Evolutionary conservation across 2,329 filamentous ascomycete species (phyloP), one percentile per base, ranked within the genome.

Genomic region (Hymenoscyphus fraxineus): DNA sequence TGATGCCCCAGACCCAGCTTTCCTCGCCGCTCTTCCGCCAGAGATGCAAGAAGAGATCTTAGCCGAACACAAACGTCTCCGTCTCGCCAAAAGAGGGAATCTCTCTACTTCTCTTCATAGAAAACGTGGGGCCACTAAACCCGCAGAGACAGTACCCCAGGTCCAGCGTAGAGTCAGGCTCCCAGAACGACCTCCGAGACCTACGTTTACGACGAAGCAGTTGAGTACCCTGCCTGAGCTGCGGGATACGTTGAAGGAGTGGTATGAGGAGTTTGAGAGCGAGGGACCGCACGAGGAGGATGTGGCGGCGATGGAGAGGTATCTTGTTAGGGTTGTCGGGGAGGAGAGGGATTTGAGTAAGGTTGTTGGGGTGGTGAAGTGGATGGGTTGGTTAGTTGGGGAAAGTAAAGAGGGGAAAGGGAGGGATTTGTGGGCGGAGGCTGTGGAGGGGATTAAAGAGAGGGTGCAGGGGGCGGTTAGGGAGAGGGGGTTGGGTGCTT

Each of bases 271-370:
- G 66, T 96, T 94, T 66, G 79, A 77, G 41, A 81, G 81, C 5
- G 89, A 93, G 2, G 92, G 91, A 0, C 95, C 95, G 1, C 93
- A 95, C 76, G 78, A 78, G 0, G 87, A 90, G 64, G 95, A 99
- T 76, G 88, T 94, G 0, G 83, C 82, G 51, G 87, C 93, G 44
- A 80, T 98, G 66, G 85, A 83, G 62, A 84, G 81, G 71, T 98
- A 96, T 76, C 76, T 98, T 38, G 80, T 75, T 5, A 83, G 83
- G 32, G 91, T 98, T 0, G 83, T 97, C 0, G 66, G 78, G 0
- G 88, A 94, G 64, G 95, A 98, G 76, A 81, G 83, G 64, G 88
- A 97, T 74, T 82, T 95, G 77, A 83, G 83, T 5, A 97, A 96
- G 77, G 91, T 85, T 0, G 82, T 86, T 1, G 84, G 84, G 13